Percentiles rank a stretch among this genome's conserved stretches.
phyloP scores from a whole-genome alignment of 305 asterid species.

The Plantago lanceolata region DNA sequence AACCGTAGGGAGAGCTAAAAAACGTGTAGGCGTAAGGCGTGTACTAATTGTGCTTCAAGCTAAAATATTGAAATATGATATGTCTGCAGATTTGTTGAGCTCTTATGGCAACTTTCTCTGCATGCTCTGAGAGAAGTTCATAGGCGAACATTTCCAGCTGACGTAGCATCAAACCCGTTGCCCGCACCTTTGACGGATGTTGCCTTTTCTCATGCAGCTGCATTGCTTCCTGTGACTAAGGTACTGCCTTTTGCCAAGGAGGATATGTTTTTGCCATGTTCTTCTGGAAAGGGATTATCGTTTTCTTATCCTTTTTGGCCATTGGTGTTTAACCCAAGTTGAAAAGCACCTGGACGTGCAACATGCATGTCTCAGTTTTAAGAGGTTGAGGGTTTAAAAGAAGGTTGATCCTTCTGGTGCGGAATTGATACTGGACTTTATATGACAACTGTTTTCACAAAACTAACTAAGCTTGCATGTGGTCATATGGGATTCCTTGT shows the following conservation, averaged over 20 bases:
- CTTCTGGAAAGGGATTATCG: not conserved
- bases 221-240: slow-evolving; percentile 94
- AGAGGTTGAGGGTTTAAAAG: too few species aligned
- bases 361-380: too few species aligned
- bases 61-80: slow-evolving; percentile 18
- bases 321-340: not conserved
- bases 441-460: too few species aligned
- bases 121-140: slow-evolving; percentile 99
- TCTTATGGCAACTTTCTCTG: slow-evolving; percentile 95
- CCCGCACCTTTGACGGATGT: slow-evolving; percentile 98
- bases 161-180: slow-evolving; percentile 80
- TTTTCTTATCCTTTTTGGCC: slow-evolving; percentile 2
- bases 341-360: too few species aligned
- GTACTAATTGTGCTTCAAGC: slow-evolving; percentile 11
- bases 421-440: too few species aligned
- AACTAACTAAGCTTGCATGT: too few species aligned
- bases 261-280: not conserved
- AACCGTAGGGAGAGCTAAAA: not conserved
- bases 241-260: slow-evolving; percentile 34
- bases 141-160: slow-evolving; percentile 82
- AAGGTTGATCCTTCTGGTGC: too few species aligned
- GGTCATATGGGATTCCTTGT: too few species aligned
- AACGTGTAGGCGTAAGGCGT: not conserved
- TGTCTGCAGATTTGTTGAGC: slow-evolving; percentile 82
- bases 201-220: slow-evolving; percentile 98